A percentile compares a stretch with the other conserved stretches of the same genome.
These are phyloP conservation scores for Rhodotorula mucilaginosa DNA, from an alignment of 1,284 basidiomycete species.

Conservation along the genomic window DNA sequence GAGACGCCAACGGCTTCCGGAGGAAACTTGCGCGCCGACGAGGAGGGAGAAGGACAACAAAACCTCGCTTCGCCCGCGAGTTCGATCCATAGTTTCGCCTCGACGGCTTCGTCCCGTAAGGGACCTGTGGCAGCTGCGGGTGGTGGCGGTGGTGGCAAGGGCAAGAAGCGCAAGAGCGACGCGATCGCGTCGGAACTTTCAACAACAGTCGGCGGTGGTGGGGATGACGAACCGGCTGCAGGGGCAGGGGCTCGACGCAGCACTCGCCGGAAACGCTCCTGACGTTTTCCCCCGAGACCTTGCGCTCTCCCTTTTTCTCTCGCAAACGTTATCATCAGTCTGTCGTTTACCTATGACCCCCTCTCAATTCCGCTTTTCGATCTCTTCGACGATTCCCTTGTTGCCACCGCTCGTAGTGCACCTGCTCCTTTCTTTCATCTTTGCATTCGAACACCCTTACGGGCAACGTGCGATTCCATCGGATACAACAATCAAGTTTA, in stretches of 20 bases:
- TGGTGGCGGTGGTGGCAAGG: not conserved
- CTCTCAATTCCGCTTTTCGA: not conserved
- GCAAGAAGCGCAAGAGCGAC: conserved; percentile 32
- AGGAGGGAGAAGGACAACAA: not conserved
- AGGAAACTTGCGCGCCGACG: too few species aligned
- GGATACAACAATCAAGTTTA: too few species aligned
- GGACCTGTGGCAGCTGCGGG: not conserved
- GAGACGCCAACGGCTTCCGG: not conserved
- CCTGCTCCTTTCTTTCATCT: too few species aligned
- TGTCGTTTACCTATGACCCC: not conserved
- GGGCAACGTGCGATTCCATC: too few species aligned
- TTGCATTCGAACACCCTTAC: too few species aligned
- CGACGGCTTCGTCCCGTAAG: not conserved
- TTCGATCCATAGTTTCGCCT: not conserved
- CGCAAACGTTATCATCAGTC: not conserved
- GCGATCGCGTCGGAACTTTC: conserved; percentile 1
- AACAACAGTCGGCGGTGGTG: not conserved
- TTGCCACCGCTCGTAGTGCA: too few species aligned
- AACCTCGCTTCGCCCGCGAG: conserved; percentile 7
- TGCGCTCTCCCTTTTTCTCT: not conserved
- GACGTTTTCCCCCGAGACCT: not conserved
- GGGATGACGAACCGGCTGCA: not conserved
- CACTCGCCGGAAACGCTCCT: conserved; percentile 1
- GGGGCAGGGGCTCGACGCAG: conserved; percentile 16
- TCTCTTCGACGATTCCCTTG: too few species aligned